These are phyloP conservation scores for Arthrobotrys sphaeroides DNA, from an alignment of 2,329 filamentous ascomycete genomes.

Conservation along the genomic window DNA sequence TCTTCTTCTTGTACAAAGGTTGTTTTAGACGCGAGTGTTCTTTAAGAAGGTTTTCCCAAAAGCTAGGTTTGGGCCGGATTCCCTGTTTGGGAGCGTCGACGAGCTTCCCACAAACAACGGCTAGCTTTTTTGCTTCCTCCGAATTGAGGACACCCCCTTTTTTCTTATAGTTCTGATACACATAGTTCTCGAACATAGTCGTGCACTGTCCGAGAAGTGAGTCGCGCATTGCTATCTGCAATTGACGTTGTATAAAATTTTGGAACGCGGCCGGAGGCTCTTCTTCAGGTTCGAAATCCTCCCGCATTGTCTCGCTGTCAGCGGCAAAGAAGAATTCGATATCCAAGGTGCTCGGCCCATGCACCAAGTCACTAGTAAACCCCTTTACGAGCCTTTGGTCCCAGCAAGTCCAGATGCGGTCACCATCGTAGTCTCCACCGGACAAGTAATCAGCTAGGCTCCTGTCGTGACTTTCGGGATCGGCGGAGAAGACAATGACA, in stretches of 20 bases:
- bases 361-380: conserved; percentile 69
- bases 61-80: conserved; percentile 62
- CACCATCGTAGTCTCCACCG: conserved; percentile 84
- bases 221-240: conserved; percentile 69
- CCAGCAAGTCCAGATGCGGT: conserved; percentile 79
- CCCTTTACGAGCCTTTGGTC: conserved; percentile 71
- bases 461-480: conserved; percentile 64
- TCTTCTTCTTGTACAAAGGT: conserved; percentile 9
- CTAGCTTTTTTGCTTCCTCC: conserved; percentile 64
- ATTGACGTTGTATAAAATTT: conserved; percentile 66
- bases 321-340: conserved; percentile 30
- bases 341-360: conserved; percentile 59
- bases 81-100: conserved; percentile 71
- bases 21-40: background rate
- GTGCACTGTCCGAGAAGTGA: conserved; percentile 73
- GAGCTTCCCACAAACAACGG: conserved; percentile 66
- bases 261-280: conserved; percentile 57
- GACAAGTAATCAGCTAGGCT: conserved; percentile 76
- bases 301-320: conserved; percentile 32
- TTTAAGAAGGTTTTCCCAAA: background rate
- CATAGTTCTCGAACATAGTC: conserved; percentile 70
- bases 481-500: conserved; percentile 78
- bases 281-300: conserved; percentile 26
- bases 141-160: conserved; percentile 61
- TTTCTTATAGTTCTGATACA: conserved; percentile 65